phyloP scores from a whole-genome alignment of 257 asterid genomes.

The Hygrophila difformis region DNA sequence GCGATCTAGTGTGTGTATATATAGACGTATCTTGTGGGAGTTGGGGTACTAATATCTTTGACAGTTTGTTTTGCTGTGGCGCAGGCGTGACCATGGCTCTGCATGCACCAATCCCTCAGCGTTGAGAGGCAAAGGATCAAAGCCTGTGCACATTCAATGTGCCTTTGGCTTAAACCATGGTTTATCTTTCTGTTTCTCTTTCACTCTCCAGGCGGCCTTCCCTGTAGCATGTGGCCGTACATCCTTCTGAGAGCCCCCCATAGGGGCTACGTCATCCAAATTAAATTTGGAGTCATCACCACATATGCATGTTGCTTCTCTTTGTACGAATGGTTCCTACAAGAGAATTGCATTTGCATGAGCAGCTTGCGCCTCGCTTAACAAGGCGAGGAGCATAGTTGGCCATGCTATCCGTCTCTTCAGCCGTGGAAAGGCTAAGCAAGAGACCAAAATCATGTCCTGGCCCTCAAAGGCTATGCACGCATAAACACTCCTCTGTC shows the following conservation, averaged over 20 bases:
- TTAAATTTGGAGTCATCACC: slow-evolving; percentile 21
- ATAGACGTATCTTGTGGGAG: not conserved
- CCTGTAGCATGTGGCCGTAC: slow-evolving; percentile 29
- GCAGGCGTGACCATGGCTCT: slow-evolving; percentile 74
- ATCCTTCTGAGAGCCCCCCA: slow-evolving; percentile 40
- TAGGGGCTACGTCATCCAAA: slow-evolving; percentile 36
- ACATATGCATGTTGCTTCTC: slow-evolving; percentile 31
- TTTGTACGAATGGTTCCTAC: slow-evolving; percentile 70
- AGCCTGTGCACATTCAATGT: no score
- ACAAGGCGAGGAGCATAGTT: slow-evolving; percentile 21
- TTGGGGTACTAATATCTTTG: slow-evolving; percentile 51
- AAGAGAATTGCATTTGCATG: slow-evolving; percentile 41
- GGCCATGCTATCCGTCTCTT: slow-evolving; percentile 16
- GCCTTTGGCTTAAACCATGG: slow-evolving; percentile 90
- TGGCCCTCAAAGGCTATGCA: no score
- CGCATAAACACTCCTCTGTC: no score
- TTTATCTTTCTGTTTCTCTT: slow-evolving; percentile 31
- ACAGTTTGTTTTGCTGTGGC: slow-evolving; percentile 95
- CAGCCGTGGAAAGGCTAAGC: slow-evolving; percentile 43
- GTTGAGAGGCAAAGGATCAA: slow-evolving; percentile 55
- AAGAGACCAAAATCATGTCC: slow-evolving; percentile 14
- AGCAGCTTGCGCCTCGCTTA: slow-evolving; percentile 32
- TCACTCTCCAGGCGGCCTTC: slow-evolving; percentile 18
- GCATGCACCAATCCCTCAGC: slow-evolving; percentile 62
- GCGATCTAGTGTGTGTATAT: no score